phyloP scores from a whole-genome alignment of 208 protist species.

The Herpetomonas samuelpessoai region DNA sequence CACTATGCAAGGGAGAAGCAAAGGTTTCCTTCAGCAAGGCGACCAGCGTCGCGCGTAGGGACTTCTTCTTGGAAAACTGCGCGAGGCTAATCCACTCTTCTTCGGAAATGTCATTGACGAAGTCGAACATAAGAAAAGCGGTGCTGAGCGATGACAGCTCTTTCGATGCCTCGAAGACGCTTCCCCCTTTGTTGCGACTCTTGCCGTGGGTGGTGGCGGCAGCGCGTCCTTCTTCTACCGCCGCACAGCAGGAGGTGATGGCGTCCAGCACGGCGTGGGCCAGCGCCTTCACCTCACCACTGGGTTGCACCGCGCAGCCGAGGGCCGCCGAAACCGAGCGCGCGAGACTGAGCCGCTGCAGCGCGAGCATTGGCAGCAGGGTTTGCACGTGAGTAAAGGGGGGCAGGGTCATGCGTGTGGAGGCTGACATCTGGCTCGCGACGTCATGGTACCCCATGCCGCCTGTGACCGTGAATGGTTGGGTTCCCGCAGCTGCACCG shows the following conservation, averaged over 20 bases:
- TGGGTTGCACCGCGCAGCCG: constrained; percentile 20
- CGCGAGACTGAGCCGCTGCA: constrained; percentile 52
- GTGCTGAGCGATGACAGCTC: neutral
- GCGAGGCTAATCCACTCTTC: constrained; percentile 64
- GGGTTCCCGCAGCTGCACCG: neutral
- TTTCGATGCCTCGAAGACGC: no score
- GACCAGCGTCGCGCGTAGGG: constrained; percentile 42
- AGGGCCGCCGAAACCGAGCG: constrained; percentile 43
- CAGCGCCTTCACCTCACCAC: constrained; percentile 30
- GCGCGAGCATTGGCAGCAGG: constrained; percentile 25
- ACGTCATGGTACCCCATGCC: neutral
- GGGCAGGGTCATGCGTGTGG: constrained; percentile 18
- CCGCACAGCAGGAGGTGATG: constrained; percentile 15
- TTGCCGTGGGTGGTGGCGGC: constrained; percentile 10
- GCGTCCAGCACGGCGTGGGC: constrained; percentile 38
- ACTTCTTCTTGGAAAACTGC: constrained; percentile 40
- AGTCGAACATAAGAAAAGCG: constrained; percentile 5
- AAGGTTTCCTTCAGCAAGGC: constrained; percentile 30
- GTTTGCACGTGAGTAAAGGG: constrained; percentile 19
- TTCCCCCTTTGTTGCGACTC: no score
- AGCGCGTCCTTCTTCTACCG: constrained; percentile 7
- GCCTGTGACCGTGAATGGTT: neutral
- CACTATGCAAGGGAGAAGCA: neutral
- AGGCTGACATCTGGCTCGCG: constrained; percentile 8
- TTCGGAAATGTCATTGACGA: constrained; percentile 44